Evolutionary conservation across 257 asterid genomes (phyloP).

Genomic region (Thymus mandschuricus): DNA sequence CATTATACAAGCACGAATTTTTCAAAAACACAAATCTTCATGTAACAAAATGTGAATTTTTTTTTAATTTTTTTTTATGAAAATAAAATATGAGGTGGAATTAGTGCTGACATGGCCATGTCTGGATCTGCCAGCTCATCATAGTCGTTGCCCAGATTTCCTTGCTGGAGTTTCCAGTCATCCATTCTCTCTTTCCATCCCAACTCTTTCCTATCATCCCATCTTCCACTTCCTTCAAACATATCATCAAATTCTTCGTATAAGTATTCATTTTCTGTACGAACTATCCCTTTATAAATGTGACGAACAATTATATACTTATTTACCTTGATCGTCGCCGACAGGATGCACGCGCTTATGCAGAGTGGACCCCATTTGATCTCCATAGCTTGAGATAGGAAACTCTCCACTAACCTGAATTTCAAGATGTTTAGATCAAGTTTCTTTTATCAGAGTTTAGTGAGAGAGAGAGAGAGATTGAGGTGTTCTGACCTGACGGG

Average conservation of each 20-base stretch:
- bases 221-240: constrained; percentile 69
- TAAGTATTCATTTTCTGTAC: too few species aligned
- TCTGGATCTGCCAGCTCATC: constrained; percentile 78
- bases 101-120: constrained; percentile 63
- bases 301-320: too few species aligned
- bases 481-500: constrained; percentile 58
- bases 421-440: background rate
- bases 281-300: too few species aligned
- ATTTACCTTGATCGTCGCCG: constrained; percentile 69
- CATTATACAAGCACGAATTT: background rate
- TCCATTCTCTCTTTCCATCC: constrained; percentile 97
- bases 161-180: constrained; percentile 96
- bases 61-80: too few species aligned
- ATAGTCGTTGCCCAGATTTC: constrained; percentile 62
- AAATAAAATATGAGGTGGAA: too few species aligned
- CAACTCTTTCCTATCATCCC: constrained; percentile 83
- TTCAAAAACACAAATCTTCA: too few species aligned
- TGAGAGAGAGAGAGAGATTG: background rate
- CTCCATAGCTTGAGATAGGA: constrained; percentile 68
- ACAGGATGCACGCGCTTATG: constrained; percentile 84
- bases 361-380: constrained; percentile 67
- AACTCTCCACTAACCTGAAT: constrained; percentile 79
- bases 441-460: too few species aligned
- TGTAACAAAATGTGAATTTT: too few species aligned
- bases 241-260: too few species aligned